These are phyloP conservation scores for Galerina marginata DNA, from an alignment of 768 basidiomycete genomes.

Conservation along the genomic window DNA sequence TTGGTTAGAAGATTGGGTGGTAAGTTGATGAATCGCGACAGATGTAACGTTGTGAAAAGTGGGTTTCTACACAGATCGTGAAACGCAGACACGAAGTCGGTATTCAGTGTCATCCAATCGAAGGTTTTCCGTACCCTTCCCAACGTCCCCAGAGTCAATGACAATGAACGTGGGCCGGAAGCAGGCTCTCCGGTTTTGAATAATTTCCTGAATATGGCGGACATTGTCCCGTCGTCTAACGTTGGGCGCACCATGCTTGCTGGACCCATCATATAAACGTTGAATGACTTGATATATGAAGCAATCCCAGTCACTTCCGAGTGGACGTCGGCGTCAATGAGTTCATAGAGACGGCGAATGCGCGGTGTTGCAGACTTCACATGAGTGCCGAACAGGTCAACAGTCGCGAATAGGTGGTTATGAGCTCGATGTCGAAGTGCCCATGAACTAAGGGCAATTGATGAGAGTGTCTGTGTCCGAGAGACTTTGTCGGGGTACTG, in stretches of 20 bases:
- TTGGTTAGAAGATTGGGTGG: conserved; percentile 16
- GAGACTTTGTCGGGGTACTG: conserved; percentile 12
- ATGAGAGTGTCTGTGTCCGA: conserved; percentile 12
- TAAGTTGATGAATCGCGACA: conserved; percentile 21
- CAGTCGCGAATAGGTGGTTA: conserved; percentile 18
- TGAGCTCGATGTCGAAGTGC: conserved; percentile 23
- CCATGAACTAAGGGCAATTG: conserved; percentile 22
- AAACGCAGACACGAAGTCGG: conserved; percentile 19
- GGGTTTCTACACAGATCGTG: conserved; percentile 15
- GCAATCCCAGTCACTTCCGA: conserved; percentile 22
- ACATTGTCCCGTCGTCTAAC: conserved; percentile 20
- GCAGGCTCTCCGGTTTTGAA: conserved; percentile 15
- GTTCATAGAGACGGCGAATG: conserved; percentile 9
- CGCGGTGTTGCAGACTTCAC: conserved; percentile 2
- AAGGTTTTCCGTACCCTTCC: conserved; percentile 17
- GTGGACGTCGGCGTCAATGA: conserved; percentile 18
- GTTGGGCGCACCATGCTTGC: conserved; percentile 14
- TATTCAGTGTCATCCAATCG: conserved; percentile 18
- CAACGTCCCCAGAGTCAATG: conserved; percentile 16
- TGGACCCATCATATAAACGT: conserved; percentile 15
- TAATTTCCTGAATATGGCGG: conserved; percentile 17
- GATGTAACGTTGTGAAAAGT: conserved; percentile 18
- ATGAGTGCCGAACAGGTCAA: conserved; percentile 10
- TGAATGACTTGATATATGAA: conserved; percentile 20
- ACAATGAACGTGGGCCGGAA: conserved; percentile 19